These are phyloP conservation scores for Aurantiochytrium sp. DNA, from an alignment of 108 stramenopile genomes.

Conservation along the genomic window DNA sequence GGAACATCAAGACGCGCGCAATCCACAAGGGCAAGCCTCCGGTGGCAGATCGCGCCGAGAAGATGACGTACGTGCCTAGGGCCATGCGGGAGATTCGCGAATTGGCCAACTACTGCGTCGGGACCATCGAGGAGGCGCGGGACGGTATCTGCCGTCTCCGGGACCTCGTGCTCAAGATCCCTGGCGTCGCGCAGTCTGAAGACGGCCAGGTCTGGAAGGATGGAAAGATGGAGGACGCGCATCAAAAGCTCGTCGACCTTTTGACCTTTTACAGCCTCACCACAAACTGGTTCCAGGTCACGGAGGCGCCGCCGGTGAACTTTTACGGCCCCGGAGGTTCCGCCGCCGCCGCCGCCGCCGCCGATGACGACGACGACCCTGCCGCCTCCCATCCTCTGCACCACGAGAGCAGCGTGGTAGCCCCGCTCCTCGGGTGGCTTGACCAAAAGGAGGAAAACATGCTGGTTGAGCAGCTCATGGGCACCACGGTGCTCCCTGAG, in stretches of 20 bases:
- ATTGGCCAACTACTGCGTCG: neutral
- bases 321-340: neutral
- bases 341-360: too few relatives aligned
- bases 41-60: neutral
- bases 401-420: slow-evolving; percentile 18
- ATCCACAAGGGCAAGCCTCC: neutral
- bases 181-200: neutral
- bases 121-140: neutral
- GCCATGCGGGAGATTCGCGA: neutral
- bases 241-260: neutral
- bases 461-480: neutral
- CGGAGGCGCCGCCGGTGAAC: neutral
- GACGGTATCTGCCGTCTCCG: neutral
- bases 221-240: neutral
- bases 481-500: neutral
- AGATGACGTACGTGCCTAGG: neutral
- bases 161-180: neutral
- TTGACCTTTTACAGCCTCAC: neutral
- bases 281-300: neutral
- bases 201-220: neutral
- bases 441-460: slow-evolving; percentile 20
- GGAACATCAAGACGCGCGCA: slow-evolving; percentile 19
- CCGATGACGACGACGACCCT: neutral
- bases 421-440: neutral
- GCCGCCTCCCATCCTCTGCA: neutral